These are phyloP conservation scores for apple (Malus domestica) DNA, from an alignment of 306 rosid species.

Conservation along the genomic window DNA sequence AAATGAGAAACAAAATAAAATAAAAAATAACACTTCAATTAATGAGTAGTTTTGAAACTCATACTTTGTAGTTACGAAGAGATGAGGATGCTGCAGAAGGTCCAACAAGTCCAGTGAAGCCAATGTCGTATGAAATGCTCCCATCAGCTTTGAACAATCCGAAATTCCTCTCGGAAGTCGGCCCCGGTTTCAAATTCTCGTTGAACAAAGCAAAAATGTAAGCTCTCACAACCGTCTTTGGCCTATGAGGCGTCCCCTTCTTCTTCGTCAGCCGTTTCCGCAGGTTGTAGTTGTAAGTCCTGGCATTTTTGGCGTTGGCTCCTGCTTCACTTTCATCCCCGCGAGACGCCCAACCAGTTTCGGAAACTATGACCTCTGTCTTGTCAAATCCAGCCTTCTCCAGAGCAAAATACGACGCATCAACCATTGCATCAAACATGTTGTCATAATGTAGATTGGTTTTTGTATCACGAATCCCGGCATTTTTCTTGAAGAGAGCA, in stretches of 20 bases:
- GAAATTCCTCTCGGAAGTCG: slow-evolving; percentile 85
- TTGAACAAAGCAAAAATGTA: slow-evolving; percentile 85
- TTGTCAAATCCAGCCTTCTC: slow-evolving; percentile 67
- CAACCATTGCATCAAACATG: slow-evolving; percentile 80
- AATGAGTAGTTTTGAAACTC: background rate
- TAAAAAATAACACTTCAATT: background rate
- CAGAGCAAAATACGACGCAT: slow-evolving; percentile 79
- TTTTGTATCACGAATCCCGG: slow-evolving; percentile 66
- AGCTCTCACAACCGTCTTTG: slow-evolving; percentile 55
- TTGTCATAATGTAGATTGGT: slow-evolving; percentile 72
- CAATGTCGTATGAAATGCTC: slow-evolving; percentile 76
- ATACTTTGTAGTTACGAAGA: slow-evolving; percentile 63
- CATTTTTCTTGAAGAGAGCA: slow-evolving; percentile 59
- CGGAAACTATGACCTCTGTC: slow-evolving; percentile 74
- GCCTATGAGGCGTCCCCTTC: slow-evolving; percentile 87
- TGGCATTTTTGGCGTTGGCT: slow-evolving; percentile 47
- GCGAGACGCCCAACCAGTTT: slow-evolving; percentile 89
- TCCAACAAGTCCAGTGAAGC: slow-evolving; percentile 68
- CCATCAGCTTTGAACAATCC: slow-evolving; percentile 92
- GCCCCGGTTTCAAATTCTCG: slow-evolving; percentile 85
- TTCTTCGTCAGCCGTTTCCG: slow-evolving; percentile 51
- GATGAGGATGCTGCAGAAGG: slow-evolving; percentile 60
- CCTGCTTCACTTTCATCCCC: slow-evolving; percentile 78
- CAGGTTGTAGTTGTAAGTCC: slow-evolving; percentile 58
- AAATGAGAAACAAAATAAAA: background rate